These are phyloP conservation scores for Lipomyces anomalus DNA, from an alignment of 805 yeast species.

Conservation along the genomic window DNA sequence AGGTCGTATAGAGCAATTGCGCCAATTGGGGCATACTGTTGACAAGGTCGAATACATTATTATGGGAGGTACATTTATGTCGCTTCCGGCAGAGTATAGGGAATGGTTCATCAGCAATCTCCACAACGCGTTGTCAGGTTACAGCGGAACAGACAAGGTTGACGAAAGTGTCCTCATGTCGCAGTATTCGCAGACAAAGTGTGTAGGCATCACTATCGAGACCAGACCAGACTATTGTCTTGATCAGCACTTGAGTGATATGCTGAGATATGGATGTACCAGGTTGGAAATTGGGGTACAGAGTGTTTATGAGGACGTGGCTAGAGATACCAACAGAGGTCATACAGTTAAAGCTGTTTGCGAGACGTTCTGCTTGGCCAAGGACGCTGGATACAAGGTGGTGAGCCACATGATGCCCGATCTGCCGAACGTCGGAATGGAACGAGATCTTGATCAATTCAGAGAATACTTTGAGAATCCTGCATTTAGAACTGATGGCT, in stretches of 20 bases:
- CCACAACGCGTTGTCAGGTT: constrained; percentile 94
- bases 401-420: constrained; percentile 99
- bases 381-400: constrained; percentile 96
- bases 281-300: constrained; percentile 96
- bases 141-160: constrained; percentile 65
- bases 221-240: constrained; percentile 99
- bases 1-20: constrained; percentile 91
- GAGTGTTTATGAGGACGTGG: constrained; percentile 95
- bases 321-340: constrained; percentile 96
- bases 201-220: constrained; percentile 97
- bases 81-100: constrained; percentile 80
- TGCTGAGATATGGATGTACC: constrained; percentile 95
- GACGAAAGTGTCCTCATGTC: constrained; percentile 89
- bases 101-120: constrained; percentile 82
- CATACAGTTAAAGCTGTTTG: constrained; percentile 95
- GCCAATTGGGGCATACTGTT: constrained; percentile 91
- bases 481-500: constrained; percentile 92
- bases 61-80: constrained; percentile 99
- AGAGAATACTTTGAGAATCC: constrained; percentile 96
- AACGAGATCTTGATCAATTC: constrained; percentile 92
- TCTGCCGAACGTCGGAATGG: constrained; percentile 97
- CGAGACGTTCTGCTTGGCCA: constrained; percentile 92
- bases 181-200: constrained; percentile 90
- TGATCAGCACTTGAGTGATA: constrained; percentile 87
- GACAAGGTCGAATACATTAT: constrained; percentile 96